phyloP scores from a whole-genome alignment of 768 basidiomycete species.

The Auricularia heimuer region DNA sequence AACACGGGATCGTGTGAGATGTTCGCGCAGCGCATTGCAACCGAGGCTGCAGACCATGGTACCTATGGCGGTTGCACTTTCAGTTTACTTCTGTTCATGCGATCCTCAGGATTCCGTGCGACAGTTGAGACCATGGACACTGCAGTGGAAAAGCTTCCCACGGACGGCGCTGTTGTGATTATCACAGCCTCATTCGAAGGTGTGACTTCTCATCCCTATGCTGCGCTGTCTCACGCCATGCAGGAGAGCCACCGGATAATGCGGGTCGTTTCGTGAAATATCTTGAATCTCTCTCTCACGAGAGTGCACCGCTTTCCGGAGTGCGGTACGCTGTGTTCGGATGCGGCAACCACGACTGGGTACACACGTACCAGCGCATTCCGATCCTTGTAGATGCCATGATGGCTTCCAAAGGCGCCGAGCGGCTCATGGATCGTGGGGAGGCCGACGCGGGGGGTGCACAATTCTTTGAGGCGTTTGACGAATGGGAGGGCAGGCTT shows the following conservation, averaged over 20 bases:
- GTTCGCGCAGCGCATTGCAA: conserved; percentile 36
- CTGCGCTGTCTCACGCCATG: neutral
- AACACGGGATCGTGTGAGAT: conserved; percentile 41
- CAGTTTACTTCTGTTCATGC: neutral
- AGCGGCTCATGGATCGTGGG: conserved; percentile 11
- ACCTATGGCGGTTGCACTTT: neutral
- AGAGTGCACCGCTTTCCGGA: neutral
- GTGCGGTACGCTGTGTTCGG: conserved; percentile 16
- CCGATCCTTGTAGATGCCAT: conserved; percentile 12
- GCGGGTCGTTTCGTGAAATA: conserved; percentile 37
- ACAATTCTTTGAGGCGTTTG: conserved; percentile 15
- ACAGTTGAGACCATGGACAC: conserved; percentile 33
- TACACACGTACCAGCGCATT: conserved; percentile 13
- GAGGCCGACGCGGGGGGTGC: conserved; percentile 13
- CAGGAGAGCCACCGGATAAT: conserved; percentile 40
- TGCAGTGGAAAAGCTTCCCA: conserved; percentile 26
- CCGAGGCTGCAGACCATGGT: conserved; percentile 30
- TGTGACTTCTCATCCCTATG: conserved; percentile 1
- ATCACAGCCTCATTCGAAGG: conserved; percentile 42
- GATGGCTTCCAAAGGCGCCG: conserved; percentile 9
- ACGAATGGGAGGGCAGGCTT: conserved; percentile 12
- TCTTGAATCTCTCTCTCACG: neutral
- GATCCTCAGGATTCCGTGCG: conserved; percentile 28
- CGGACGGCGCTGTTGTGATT: conserved; percentile 35
- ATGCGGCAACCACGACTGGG: conserved; percentile 17